phyloP scores from a whole-genome alignment of 495 filamentous ascomycete genomes.

The Aspergillus taichungensis region DNA sequence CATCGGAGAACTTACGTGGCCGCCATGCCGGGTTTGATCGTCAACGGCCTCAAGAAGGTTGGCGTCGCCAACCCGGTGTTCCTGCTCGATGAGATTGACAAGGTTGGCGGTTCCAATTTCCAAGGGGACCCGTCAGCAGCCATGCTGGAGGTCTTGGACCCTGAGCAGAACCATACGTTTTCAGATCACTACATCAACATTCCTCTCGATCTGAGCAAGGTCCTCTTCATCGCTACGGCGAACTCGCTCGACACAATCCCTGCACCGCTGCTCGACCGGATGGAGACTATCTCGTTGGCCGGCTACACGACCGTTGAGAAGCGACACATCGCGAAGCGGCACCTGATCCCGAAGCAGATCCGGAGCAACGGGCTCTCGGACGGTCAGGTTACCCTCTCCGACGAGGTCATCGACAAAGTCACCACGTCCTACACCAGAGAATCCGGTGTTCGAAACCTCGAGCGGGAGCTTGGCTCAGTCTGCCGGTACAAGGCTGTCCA shows the following conservation, averaged over 20 bases:
- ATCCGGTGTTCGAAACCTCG: slow-evolving; percentile 93
- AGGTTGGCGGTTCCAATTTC: slow-evolving; percentile 83
- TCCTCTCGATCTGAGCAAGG: slow-evolving; percentile 90
- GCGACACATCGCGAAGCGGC: slow-evolving; percentile 84
- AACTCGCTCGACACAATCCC: slow-evolving; percentile 96
- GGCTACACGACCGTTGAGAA: slow-evolving; percentile 99
- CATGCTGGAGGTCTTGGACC: slow-evolving; percentile 97
- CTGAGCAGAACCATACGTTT: slow-evolving; percentile 94
- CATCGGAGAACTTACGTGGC: slow-evolving; percentile 97
- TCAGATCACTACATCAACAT: slow-evolving; percentile 95
- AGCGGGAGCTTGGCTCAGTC: slow-evolving; percentile 90
- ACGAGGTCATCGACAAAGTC: slow-evolving; percentile 85
- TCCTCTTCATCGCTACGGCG: slow-evolving; percentile 97
- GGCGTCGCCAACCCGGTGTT: slow-evolving; percentile 95
- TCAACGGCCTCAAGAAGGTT: slow-evolving; percentile 91
- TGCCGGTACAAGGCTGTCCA: slow-evolving; percentile 94
- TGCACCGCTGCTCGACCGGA: slow-evolving; percentile 85
- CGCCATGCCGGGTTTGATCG: slow-evolving; percentile 94
- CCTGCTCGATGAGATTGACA: slow-evolving; percentile 97
- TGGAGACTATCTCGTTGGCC: slow-evolving; percentile 87
- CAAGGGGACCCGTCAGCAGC: slow-evolving; percentile 98
- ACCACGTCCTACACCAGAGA: slow-evolving; percentile 96
- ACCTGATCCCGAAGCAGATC: slow-evolving; percentile 92
- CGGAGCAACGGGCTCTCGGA: slow-evolving; percentile 65
- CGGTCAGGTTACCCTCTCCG: slow-evolving; percentile 63